Percentiles rank a stretch among this genome's conserved stretches.
These are phyloP conservation scores for Neurospora cerealis DNA, from an alignment of 495 filamentous ascomycete species.

Conservation along the genomic window DNA sequence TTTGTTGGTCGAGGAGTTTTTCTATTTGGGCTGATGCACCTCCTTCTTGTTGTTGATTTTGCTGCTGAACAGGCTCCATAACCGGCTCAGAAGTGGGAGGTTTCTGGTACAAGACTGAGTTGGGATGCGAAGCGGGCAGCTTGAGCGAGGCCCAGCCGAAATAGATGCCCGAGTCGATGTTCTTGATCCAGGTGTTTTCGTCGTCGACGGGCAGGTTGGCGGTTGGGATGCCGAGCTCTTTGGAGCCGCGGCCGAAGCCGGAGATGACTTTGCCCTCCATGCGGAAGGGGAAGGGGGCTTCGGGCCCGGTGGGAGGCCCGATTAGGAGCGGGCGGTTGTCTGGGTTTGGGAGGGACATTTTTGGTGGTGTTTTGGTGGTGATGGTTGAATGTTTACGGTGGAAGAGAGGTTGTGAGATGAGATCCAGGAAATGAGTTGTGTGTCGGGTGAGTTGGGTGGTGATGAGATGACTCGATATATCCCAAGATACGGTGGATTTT, in stretches of 20 bases:
- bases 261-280: constrained; percentile 78
- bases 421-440: not conserved
- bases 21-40: not conserved
- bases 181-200: constrained; percentile 57
- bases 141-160: constrained; percentile 73
- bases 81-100: constrained; percentile 7
- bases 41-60: not conserved
- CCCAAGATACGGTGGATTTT: not conserved
- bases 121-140: constrained; percentile 35
- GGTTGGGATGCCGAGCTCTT: constrained; percentile 92
- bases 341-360: constrained; percentile 5
- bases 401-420: not conserved
- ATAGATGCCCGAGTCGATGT: constrained; percentile 73
- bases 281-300: constrained; percentile 67
- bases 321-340: constrained; percentile 48
- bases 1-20: not conserved
- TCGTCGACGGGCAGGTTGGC: constrained; percentile 84
- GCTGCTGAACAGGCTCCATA: not conserved
- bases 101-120: constrained; percentile 12
- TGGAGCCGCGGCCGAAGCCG: constrained; percentile 88
- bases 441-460: not conserved
- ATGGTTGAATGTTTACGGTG: not conserved
- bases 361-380: not conserved
- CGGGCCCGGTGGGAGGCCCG: constrained; percentile 61
- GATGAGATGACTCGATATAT: not conserved